A percentile compares a stretch with the other conserved stretches of the same genome.
Evolutionary conservation across 495 filamentous ascomycete genomes (phyloP).

Genomic region (Penicillium ochrochloron): DNA sequence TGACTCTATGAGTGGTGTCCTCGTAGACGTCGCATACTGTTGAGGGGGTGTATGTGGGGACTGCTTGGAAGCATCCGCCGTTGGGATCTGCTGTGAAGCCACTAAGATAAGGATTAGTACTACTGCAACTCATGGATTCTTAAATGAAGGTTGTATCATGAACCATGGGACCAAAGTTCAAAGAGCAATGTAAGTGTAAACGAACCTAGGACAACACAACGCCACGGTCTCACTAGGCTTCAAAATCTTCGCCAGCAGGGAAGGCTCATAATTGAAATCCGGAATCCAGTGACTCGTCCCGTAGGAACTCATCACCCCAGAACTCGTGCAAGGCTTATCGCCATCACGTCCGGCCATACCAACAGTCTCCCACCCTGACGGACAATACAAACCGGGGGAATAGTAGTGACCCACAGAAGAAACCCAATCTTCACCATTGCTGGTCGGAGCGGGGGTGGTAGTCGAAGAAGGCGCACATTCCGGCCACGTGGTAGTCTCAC

Average conservation of each 20-base stretch:
- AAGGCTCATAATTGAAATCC: background rate
- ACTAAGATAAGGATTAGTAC: background rate
- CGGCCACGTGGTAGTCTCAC: background rate
- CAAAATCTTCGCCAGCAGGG: background rate
- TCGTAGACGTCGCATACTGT: background rate
- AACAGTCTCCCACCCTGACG: background rate
- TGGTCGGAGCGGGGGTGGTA: background rate
- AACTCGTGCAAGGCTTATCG: background rate
- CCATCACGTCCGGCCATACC: background rate
- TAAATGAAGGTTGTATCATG: background rate
- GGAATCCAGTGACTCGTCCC: background rate
- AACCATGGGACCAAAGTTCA: background rate
- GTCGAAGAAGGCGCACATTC: background rate
- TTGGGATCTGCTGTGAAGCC: background rate
- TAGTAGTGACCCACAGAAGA: slow-evolving; percentile 1
- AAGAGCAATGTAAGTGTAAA: no score
- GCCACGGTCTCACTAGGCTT: slow-evolving; percentile 2
- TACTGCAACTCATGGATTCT: background rate
- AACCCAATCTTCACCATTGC: background rate
- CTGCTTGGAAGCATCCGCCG: background rate
- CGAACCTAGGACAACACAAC: slow-evolving; percentile 8
- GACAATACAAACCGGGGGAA: background rate
- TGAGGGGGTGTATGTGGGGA: background rate
- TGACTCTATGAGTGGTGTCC: background rate
- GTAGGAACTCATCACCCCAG: background rate